These are phyloP conservation scores for Poteriospumella lacustris DNA, from an alignment of 108 stramenopile species.

Conservation along the genomic window DNA sequence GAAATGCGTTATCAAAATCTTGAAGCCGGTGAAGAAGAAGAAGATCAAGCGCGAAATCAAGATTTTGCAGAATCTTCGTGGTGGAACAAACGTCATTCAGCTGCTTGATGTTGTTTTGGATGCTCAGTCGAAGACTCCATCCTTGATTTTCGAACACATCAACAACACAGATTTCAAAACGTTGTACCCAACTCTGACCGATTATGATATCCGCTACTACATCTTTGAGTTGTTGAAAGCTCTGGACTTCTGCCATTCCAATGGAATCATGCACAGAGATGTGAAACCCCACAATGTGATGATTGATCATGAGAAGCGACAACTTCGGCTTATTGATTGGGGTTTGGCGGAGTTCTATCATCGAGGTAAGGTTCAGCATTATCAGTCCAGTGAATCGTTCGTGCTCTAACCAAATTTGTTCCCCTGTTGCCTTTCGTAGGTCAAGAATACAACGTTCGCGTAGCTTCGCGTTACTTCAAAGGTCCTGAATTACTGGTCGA, in stretches of 20 bases:
- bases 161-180: conserved; percentile 99
- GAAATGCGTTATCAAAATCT: conserved; percentile 98
- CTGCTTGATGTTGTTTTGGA: conserved; percentile 97
- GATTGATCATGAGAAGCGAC: conserved; percentile 96
- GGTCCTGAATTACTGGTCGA: conserved; percentile 98
- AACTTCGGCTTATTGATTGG: conserved; percentile 98
- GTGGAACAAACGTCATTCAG: conserved; percentile 97
- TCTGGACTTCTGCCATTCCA: conserved; percentile 97
- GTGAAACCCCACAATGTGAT: conserved; percentile 99
- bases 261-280: conserved; percentile 99
- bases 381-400: not conserved
- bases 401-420: not conserved
- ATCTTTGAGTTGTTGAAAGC: conserved; percentile 97
- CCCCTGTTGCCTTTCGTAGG: conserved; percentile 42
- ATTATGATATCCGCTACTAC: conserved; percentile 98
- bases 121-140: conserved; percentile 97
- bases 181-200: conserved; percentile 92
- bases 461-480: conserved; percentile 99
- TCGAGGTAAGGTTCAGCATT: conserved; percentile 41
- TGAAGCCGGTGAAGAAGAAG: conserved; percentile 99
- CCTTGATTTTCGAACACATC: conserved; percentile 96
- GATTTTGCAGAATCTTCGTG: conserved; percentile 98
- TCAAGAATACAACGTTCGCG: conserved; percentile 98
- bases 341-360: conserved; percentile 99
- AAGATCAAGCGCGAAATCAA: conserved; percentile 99